Evolutionary conservation across 2,329 filamentous ascomycete species (phyloP), one percentile per base, ranked within the genome.

Genomic region (Thelonectria olida): DNA sequence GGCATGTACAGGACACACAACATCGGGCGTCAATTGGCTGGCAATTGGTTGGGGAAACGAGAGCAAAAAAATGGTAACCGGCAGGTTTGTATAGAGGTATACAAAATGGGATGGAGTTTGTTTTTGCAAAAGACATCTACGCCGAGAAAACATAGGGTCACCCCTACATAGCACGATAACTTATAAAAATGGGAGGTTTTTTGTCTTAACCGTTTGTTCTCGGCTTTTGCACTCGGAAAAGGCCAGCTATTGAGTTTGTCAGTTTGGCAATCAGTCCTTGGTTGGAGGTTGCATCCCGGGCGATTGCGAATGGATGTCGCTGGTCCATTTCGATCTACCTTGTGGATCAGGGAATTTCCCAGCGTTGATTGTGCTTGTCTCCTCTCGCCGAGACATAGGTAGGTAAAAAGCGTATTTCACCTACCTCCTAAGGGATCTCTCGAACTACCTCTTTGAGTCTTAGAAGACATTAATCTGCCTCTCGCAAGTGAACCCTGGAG

Each of bases 1-100:
- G 67, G 58, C 31, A 53, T 44, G 58, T 64, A 55, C 41, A 68
- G 58, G 55, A 56, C 52, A 58, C 52, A 58, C 28, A 48, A 58
- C 45, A 42, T 31, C 44, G 49, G 67, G 67, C 67, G 67, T 69
- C 62, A 54, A 34, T 25, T 64, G 36, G 22, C 23, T 31, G 25
- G 50, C 55, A 41, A 19, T 41, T 12, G 28, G 31, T 44, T 41
- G 53, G 55, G 47, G n/a, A 57, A 39, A 41, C 19, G 38, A 45
- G 38, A 62, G 38, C 51, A 66, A 61, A 55, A 66, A 56, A 55
- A 8, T n/a, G 41, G 54, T 36, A 52, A 50, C 45, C 27, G 55
- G 49, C 44, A 34, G 4, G 31, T 38, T 34, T 39, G 44, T 25
- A 55, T 53, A 17, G 53, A 17, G 51, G 44, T 65, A 23, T 28